Evolutionary conservation across 2,329 filamentous ascomycete species (phyloP), one percentile per base, ranked within the genome.

Genomic region (Monilinia vaccinii-corymbosi): DNA sequence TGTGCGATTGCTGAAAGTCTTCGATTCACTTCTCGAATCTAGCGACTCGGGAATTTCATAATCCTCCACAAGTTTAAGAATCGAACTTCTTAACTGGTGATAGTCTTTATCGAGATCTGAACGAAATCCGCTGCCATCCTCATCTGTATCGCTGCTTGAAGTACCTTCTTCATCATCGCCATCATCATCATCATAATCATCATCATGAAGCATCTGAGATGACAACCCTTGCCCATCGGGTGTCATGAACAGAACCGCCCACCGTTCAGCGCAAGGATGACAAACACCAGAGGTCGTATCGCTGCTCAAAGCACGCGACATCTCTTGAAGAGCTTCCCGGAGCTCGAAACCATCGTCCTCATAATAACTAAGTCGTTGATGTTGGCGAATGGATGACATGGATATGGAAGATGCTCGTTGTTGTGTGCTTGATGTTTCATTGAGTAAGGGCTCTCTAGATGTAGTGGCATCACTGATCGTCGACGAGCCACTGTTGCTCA

Each of bases 191-290:
- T 84, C 89, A 72, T 88, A 90, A 1, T 81, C 80, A 62, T 84
- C 89, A 62, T 84, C 89, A 72, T 88, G 90, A 42, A 79, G 84
- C 86, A 91, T 89, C 49, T 86, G 81, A 3, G 85, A 81, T 9
- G 85, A 86, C 45, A 95, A 76, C 56, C 79, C 79, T 68, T 83
- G 85, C 36, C 89, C 89, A 71, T 91, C 85, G 0, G 83, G 75
- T 0, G 88, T 88, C 60, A 95, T 83, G 68, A 92, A 93, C 10
- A 95, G 76, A 8, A 94, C 86, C 5, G 88, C 82, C 91, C 91
- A 96, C 60, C 86, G 80, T 73, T 95, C 91, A 1, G 87, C 86
- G 63, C 89, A 93, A 10, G 90, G 90, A 68, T 94, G 88, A 58
- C 85, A 87, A 16, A 82, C 78, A 25, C 87, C 88, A 53, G 85